Evolutionary conservation across 2,329 filamentous ascomycete species (phyloP), one percentile per base, ranked within the genome.

Genomic region (Trichoderma arundinaceum): DNA sequence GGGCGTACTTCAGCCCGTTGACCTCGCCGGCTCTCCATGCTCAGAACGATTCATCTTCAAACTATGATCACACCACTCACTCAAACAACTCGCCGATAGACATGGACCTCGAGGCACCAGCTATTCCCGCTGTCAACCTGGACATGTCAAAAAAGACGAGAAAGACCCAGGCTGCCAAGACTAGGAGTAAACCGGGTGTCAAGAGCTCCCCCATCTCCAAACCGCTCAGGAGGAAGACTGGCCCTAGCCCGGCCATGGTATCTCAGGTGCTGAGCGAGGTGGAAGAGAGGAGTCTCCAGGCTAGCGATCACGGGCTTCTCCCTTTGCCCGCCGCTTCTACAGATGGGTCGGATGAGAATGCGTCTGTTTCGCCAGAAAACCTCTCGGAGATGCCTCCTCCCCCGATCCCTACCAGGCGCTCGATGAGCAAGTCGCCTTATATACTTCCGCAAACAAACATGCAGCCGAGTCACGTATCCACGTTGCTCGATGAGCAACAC

Each of bases 11-110:
- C 75, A 95, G 91, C 73, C 92, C 92, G 9, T 82, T 95, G 56
- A 93, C 90, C 5, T 95, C 92, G 15, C 92, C 92, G 1, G 91
- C 91, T 3, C 81, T 95, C 17, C 89, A 91, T 75, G 90, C 91
- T 1, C 90, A 93, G 74, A 86, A 81, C 67, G 86, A 88, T 63
- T 73, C 79, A 32, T 75, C 76, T 15, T 76, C 80, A 4, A 71
- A 78, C 58, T 83, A 83, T 68, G 79, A 86, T 58, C 76, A 80
- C 65, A 81, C 77, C 73, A 80, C 74, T 9, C 77, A 77, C 43
- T 77, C 77, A 70, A 81, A 76, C 59, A 87, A 80, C 76, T 88
- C 84, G 68, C 88, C 79, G 67, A 83, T 79, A 67, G 86, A 88
- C 33, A 84, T 86, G 81, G 83, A 86, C 15, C 75, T 85, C 1